Base-by-base conservation (phyloP, 2,329 filamentous ascomycete genomes). In the Aureobasidium sp. region DNA sequence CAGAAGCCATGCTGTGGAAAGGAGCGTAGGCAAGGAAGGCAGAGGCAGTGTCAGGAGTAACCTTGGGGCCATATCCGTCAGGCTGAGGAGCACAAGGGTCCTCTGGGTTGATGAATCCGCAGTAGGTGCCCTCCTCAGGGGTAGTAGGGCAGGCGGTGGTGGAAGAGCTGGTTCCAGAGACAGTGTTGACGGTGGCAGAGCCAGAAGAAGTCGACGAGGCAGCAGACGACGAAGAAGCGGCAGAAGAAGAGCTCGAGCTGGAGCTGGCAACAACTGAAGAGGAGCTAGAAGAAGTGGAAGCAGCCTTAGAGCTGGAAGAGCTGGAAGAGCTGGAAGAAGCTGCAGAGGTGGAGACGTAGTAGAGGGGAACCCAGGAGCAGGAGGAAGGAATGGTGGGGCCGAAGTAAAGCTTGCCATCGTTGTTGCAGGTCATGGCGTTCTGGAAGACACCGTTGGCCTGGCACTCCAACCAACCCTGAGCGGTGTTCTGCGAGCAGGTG, bases 91-190 rank as follows among this genome's bases (percentile, higher is more conserved):
- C 66, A 62, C 69, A 65, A 51, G 64, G 64, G 50, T 65, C 64
- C 51, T 65, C 64, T 23, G 73, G 73, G 64, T 74, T 74, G 67
- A 74, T 72, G 67, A 74, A 74, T 23, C 73, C 73, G 57, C 72
- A 73, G 68, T 69, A 73, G 15, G 71, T 73, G 20, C 72, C 71
- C 6, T 65, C 66, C 63, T 73, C 71, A 23, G 67, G 68, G 12
- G 66, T 65, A 2, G 68, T 72, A 4, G 69, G 63, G 64, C 71
- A 73, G 26, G 67, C 62, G n/a, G 68, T 64, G 37, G 62, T 64
- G 13, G 70, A 66, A 26, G 69, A 71, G 59, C 66, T 68, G 46
- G 67, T 66, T 10, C 60, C 63, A 26, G 64, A 50, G 46, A 39
- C 15, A 23, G 61, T 56, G 26, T 52, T 51, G 46, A 62, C 32